Conservation (phyloP, 306 rosid species). For the Coriaria nepalensis region DNA sequence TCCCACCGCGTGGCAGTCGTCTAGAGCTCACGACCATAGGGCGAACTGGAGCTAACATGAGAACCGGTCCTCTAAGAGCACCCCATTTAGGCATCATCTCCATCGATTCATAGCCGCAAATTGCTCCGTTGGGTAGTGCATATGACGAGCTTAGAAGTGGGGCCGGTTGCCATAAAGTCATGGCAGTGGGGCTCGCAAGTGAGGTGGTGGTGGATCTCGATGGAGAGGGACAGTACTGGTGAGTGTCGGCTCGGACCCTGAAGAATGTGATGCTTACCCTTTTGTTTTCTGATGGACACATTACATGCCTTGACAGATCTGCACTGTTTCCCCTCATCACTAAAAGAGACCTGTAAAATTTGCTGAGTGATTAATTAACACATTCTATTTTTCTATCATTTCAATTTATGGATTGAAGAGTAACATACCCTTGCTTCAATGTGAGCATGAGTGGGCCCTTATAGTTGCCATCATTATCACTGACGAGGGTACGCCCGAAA, state of each 20-base stretch:
- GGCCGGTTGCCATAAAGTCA: slow-evolving; percentile 57
- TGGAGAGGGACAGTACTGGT: slow-evolving; percentile 36
- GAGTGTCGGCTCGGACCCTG: slow-evolving; percentile 53
- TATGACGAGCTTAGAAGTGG: slow-evolving; percentile 22
- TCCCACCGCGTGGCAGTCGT: slow-evolving; percentile 47
- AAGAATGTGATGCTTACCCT: slow-evolving; percentile 79
- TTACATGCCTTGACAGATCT: slow-evolving; percentile 84
- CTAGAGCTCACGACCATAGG: slow-evolving; percentile 41
- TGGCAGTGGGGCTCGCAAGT: slow-evolving; percentile 8
- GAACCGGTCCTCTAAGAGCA: slow-evolving; percentile 39
- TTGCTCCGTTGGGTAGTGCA: slow-evolving; percentile 35
- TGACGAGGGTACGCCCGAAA: slow-evolving; percentile 60
- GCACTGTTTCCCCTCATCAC: slow-evolving; percentile 96
- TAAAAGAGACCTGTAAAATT: slow-evolving; percentile 47
- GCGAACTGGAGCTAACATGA: slow-evolving; percentile 55
- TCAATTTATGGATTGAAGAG: background rate
- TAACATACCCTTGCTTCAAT: slow-evolving; percentile 64
- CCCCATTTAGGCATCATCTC: slow-evolving; percentile 64
- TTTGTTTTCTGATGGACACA: slow-evolving; percentile 58
- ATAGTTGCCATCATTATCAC: slow-evolving; percentile 79
- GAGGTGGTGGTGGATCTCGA: slow-evolving; percentile 21
- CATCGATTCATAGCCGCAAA: slow-evolving; percentile 37
- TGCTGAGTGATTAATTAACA: background rate
- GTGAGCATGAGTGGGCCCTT: slow-evolving; percentile 80
- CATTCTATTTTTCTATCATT: background rate